Evolutionary conservation across 2,329 filamentous ascomycete genomes (phyloP).

Genomic region (Ascochyta lentis): DNA sequence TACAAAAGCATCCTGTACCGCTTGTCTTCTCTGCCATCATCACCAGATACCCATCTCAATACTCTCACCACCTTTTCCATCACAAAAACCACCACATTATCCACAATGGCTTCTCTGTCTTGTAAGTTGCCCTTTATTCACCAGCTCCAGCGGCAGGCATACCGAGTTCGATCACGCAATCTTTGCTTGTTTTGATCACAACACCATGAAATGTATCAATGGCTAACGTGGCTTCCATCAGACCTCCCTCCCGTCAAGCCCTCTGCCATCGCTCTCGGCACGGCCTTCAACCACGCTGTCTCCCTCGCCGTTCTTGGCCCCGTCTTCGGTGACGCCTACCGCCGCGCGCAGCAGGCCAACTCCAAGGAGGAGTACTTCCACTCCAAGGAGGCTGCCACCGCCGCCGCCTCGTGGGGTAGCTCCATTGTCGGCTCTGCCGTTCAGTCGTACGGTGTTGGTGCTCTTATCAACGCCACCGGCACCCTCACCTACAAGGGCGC

Average conservation of each 20-base stretch:
- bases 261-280: slow-evolving; percentile 95
- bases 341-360: slow-evolving; percentile 88
- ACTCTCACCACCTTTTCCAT: slow-evolving; percentile 23
- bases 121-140: slow-evolving; percentile 54
- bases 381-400: slow-evolving; percentile 88
- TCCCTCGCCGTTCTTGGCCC: slow-evolving; percentile 87
- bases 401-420: slow-evolving; percentile 87
- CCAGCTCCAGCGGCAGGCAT: not conserved
- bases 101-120: slow-evolving; percentile 65
- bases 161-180: slow-evolving; percentile 19
- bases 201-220: slow-evolving; percentile 11
- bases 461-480: slow-evolving; percentile 86
- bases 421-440: slow-evolving; percentile 87
- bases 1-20: slow-evolving; percentile 45
- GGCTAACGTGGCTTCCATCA: slow-evolving; percentile 42
- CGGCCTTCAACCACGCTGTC: slow-evolving; percentile 91
- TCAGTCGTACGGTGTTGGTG: slow-evolving; percentile 88
- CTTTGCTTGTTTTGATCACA: slow-evolving; percentile 8
- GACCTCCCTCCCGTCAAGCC: slow-evolving; percentile 89
- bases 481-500: slow-evolving; percentile 97
- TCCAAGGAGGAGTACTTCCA: slow-evolving; percentile 95
- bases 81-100: slow-evolving; percentile 26
- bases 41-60: slow-evolving; percentile 19
- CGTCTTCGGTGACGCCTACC: slow-evolving; percentile 93
- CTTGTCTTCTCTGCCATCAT: slow-evolving; percentile 28